Percentiles rank a stretch among this genome's conserved stretches.
Conservation (phyloP, 495 filamentous ascomycete genomes). For the Aspergillus leporis region DNA sequence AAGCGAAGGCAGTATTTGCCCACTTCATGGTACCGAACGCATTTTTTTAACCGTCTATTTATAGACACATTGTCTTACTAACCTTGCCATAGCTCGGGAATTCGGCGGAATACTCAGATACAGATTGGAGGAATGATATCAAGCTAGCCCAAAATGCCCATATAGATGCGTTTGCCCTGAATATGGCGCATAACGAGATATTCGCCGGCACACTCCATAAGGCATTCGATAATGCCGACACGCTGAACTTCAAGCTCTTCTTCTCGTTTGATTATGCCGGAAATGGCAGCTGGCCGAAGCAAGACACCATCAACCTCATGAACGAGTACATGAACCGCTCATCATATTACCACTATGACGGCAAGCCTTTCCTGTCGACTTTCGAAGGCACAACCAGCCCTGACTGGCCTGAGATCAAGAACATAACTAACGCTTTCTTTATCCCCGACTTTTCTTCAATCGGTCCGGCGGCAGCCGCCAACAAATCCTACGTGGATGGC, state of each 20-base stretch:
- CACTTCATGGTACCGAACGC: slow-evolving; percentile 15
- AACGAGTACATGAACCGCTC: slow-evolving; percentile 47
- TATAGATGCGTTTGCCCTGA: slow-evolving; percentile 73
- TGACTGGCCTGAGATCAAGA: slow-evolving; percentile 57
- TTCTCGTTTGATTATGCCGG: slow-evolving; percentile 68
- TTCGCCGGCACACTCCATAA: slow-evolving; percentile 41
- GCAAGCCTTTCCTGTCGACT: slow-evolving; percentile 62
- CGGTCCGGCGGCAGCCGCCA: slow-evolving; percentile 37
- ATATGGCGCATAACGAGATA: slow-evolving; percentile 57
- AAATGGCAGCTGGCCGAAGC: slow-evolving; percentile 51
- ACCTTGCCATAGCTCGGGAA: slow-evolving; percentile 6
- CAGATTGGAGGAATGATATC: slow-evolving; percentile 60
- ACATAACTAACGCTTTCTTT: slow-evolving; percentile 49
- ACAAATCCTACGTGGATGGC: slow-evolving; percentile 47
- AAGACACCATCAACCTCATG: slow-evolving; percentile 54
- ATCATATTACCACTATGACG: slow-evolving; percentile 54
- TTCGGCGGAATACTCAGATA: slow-evolving; percentile 8
- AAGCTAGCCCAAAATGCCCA: slow-evolving; percentile 54
- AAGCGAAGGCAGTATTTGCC: slow-evolving; percentile 16
- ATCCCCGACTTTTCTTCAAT: slow-evolving; percentile 63
- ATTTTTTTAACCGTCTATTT: no score
- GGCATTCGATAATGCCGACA: slow-evolving; percentile 53
- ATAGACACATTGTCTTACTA: not conserved
- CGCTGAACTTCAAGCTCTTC: slow-evolving; percentile 58
- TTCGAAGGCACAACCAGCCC: slow-evolving; percentile 61